Evolutionary conservation across 768 basidiomycete species (phyloP), one percentile per base, ranked within the genome.

Genomic region (Gloeophyllum trabeum): DNA sequence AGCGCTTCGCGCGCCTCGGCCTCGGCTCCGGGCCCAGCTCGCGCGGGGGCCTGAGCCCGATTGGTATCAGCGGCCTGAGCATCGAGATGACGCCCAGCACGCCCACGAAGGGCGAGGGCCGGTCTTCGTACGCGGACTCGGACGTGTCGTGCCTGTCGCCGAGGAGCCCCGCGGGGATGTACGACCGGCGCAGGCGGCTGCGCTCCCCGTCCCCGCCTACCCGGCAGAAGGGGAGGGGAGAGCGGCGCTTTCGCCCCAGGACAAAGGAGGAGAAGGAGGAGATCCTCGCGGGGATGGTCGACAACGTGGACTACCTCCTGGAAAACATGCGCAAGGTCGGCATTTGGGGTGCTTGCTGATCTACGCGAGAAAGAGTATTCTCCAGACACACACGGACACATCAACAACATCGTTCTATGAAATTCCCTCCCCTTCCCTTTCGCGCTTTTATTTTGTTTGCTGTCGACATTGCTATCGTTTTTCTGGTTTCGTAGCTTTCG

Each of bases 261-360:
- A 82, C 78, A 34, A 88, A 77, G 34, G 81, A 86, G 45, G 84
- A 91, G 62, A 91, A 91, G 65, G 89, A 82, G 59, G 76, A 78
- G 55, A 57, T 86, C 35, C 54, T 94, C 44, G 82, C 83, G 0
- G 79, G 74, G 35, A 81, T 91, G 76, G 60, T 94, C 35, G 90
- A 88, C 3, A 93, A 94, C 56, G 91, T 94, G 2, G 91, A 93
- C 56, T 82, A 85, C 23, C 69, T 94, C 6, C 87, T 94, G 4
- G 87, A 89, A 47, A 81, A 89, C 0, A 84, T 94, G 24, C 69
- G 81, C 46, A 84, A 79, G 59, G 87, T 86, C 0, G 88, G 89
- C 0, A 78, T 92, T 43, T 93, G 87, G 87, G 88, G 90, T 4
- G 57, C 89, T 43, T 76, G 60, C 24, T 73, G n/a, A n/a, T n/a